phyloP scores from a whole-genome alignment of 1,284 basidiomycete species.

The Trametes versicolor region DNA sequence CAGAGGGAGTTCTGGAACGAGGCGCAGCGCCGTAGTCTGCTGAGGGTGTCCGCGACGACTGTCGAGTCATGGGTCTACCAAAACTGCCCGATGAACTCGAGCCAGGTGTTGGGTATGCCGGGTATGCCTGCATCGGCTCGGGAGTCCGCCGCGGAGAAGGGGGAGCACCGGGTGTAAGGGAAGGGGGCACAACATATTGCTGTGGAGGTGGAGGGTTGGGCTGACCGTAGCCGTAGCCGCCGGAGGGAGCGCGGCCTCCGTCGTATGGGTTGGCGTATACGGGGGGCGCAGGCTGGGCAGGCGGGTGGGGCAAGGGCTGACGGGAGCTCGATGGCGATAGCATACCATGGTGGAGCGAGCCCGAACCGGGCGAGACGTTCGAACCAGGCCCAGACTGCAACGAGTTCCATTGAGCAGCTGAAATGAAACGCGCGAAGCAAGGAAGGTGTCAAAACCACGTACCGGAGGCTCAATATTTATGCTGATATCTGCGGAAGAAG shows the following conservation, averaged over 20 bases:
- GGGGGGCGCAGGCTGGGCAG: conserved; percentile 23
- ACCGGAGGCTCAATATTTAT: conserved; percentile 42
- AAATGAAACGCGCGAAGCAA: not conserved
- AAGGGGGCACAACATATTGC: conserved; percentile 30
- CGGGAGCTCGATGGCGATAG: conserved; percentile 34
- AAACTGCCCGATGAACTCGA: conserved; percentile 22
- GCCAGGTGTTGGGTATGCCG: conserved; percentile 9
- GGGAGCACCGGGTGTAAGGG: conserved; percentile 33
- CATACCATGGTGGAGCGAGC: conserved; percentile 28
- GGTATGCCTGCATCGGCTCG: conserved; percentile 23
- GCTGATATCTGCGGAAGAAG: conserved; percentile 32
- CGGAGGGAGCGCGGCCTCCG: conserved; percentile 1
- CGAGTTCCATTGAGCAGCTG: conserved; percentile 13
- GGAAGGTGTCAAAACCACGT: conserved; percentile 15
- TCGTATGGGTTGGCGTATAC: conserved; percentile 16
- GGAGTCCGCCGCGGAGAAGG: conserved; percentile 27
- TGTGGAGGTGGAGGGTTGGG: conserved; percentile 15
- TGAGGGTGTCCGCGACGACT: conserved; percentile 12
- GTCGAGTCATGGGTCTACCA: conserved; percentile 15
- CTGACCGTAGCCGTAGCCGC: conserved; percentile 19
- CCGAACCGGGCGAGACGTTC: conserved; percentile 29
- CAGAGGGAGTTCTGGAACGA: conserved; percentile 24
- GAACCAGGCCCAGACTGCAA: conserved; percentile 39
- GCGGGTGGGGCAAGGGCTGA: conserved; percentile 23
- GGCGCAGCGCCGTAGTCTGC: conserved; percentile 5